Percentiles rank a stretch among this genome's conserved stretches.
Conservation (phyloP, 73 alveolate species). For the Tetrahymena thermophila region DNA sequence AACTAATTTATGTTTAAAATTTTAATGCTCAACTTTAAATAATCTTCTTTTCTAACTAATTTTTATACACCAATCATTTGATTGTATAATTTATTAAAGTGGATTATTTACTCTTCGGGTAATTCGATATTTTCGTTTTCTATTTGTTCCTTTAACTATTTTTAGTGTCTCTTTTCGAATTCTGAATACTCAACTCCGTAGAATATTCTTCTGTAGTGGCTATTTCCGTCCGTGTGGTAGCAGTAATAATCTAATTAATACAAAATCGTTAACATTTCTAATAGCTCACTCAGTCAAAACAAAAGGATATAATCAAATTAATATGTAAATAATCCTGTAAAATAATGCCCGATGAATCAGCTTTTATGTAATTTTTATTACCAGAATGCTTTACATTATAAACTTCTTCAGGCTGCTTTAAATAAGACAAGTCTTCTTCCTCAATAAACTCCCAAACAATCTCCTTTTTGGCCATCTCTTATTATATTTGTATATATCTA, state of each 20-base stretch:
- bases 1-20: background rate
- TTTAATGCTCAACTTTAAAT: background rate
- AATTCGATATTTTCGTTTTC: slow-evolving; percentile 8
- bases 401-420: background rate
- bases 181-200: slow-evolving; percentile 23
- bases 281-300: background rate
- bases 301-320: background rate
- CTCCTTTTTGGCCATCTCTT: background rate
- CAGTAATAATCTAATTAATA: slow-evolving; percentile 3
- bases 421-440: background rate
- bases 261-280: background rate
- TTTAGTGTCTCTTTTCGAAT: slow-evolving; percentile 17
- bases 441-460: background rate
- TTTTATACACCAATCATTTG: background rate
- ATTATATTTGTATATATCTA: background rate
- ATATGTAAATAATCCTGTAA: background rate
- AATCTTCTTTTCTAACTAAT: background rate
- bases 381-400: background rate
- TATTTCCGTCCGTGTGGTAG: slow-evolving; percentile 31
- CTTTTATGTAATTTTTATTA: background rate
- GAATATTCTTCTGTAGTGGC: slow-evolving; percentile 27
- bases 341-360: background rate
- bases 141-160: background rate
- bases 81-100: background rate
- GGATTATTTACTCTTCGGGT: slow-evolving; percentile 13